Conservation (phyloP, 192 early-diverging fungal genomes). For the Coemansia reversa region DNA sequence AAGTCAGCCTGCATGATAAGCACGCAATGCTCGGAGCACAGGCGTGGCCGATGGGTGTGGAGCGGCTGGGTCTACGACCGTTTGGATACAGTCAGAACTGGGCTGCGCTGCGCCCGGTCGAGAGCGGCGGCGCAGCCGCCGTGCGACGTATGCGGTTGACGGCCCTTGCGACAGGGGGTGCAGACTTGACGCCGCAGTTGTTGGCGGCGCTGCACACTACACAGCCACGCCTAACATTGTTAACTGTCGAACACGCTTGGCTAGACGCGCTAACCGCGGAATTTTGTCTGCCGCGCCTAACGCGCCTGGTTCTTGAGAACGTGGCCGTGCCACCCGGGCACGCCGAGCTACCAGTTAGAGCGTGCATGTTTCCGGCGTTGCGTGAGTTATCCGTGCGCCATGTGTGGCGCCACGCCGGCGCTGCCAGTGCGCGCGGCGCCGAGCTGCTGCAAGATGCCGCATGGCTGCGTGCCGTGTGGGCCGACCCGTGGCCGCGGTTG, state of each 20-base stretch:
- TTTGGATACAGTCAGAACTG: conserved; percentile 49
- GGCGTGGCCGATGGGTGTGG: conserved; percentile 8
- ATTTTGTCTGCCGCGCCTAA: conserved; percentile 16
- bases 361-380: conserved; percentile 31
- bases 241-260: conserved; percentile 41
- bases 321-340: conserved; percentile 17
- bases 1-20: conserved; percentile 45
- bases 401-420: conserved; percentile 31
- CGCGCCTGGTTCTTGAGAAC: conserved; percentile 35
- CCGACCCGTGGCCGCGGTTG: conserved; percentile 27
- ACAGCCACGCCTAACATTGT: conserved; percentile 22
- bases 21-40: conserved; percentile 6
- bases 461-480: conserved; percentile 25
- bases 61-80: conserved; percentile 34
- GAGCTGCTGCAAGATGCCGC: conserved; percentile 36
- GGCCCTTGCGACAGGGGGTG: conserved; percentile 30
- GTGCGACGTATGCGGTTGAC: conserved; percentile 28
- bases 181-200: conserved; percentile 39
- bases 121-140: conserved; percentile 23
- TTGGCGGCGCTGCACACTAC: conserved; percentile 23
- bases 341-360: conserved; percentile 21
- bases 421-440: conserved; percentile 35
- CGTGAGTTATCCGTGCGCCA: conserved; percentile 34
- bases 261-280: conserved; percentile 16
- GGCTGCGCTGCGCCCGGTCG: conserved; percentile 32